Evolutionary conservation across 768 basidiomycete genomes (phyloP), one percentile per base, ranked within the genome.

Genomic region (Lactarius quietus): DNA sequence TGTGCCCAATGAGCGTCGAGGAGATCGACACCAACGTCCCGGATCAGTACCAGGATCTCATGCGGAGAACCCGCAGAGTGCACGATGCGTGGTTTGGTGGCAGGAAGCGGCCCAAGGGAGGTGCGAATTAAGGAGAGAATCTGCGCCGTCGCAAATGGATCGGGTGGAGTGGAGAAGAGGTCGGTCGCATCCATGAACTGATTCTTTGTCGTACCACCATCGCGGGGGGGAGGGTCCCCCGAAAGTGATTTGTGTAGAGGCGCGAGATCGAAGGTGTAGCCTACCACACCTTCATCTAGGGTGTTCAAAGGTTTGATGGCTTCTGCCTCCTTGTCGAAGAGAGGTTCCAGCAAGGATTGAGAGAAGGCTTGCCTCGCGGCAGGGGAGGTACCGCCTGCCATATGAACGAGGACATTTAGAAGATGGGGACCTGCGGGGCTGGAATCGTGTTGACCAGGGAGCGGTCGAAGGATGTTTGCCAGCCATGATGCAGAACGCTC

Each of bases 1-100:
- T 87, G 83, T 0, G 85, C 90, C 87, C 89, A 95, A 9, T 79
- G 78, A 0, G 84, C 81, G 70, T 93, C 92, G 65, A 94, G 87
- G 0, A 94, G 67, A 71, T 95, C 93, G 18, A 91, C 72, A 0
- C 93, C 93, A 3, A 87, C 78, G 51, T 83, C 78, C 2, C 76
- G 75, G 35, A 94, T 80, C 31, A 93, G 81, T 10, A 75, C 75
- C 3, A 95, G 84, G 17, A 93, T 83, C 60, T 92, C 89, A 64
- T 93, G 93, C 1, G 93, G 93, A 0, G 86, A 85, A 4, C 72
- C 69, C 0, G 80, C 72, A 1, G 75, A 74, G 41, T 85, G 85
- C 33, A 84, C 81, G 17, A 92, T 70, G 29, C 93, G 88, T 1
- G 81, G 82, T 74, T 94, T 94, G 9, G 69, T 53, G 1, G 70